Percentiles rank a stretch among this genome's conserved stretches.
phyloP scores from a whole-genome alignment of 768 basidiomycete genomes.

The Pisolithus albus region DNA sequence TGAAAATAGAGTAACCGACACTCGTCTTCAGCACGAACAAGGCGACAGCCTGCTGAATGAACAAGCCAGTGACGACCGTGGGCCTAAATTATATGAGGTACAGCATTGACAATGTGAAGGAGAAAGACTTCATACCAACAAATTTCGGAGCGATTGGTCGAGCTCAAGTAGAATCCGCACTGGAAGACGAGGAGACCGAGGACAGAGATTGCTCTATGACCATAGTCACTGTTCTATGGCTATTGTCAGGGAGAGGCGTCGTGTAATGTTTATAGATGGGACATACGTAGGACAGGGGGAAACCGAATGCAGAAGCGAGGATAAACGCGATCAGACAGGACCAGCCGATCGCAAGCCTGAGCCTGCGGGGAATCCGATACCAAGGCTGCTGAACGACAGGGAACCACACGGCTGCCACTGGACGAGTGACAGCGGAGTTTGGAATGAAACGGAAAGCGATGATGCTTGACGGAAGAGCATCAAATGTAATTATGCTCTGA shows the following conservation, averaged over 20 bases:
- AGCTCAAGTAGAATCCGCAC: conserved; percentile 61
- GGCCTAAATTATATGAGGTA: conserved; percentile 40
- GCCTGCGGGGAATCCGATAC: conserved; percentile 47
- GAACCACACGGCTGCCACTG: conserved; percentile 66
- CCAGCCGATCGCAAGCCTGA: conserved; percentile 67
- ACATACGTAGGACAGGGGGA: conserved; percentile 50
- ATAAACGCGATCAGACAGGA: conserved; percentile 67
- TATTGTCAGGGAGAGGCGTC: conserved; percentile 10
- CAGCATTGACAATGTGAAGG: background rate
- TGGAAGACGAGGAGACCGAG: conserved; percentile 79
- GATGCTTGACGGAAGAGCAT: conserved; percentile 33
- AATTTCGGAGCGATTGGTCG: conserved; percentile 53
- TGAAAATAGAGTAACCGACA: conserved; percentile 81
- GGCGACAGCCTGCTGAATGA: conserved; percentile 79
- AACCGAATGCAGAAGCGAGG: conserved; percentile 85
- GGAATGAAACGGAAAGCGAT: conserved; percentile 86
- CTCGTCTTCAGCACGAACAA: conserved; percentile 82
- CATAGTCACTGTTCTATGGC: conserved; percentile 56
- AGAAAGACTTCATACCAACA: conserved; percentile 51
- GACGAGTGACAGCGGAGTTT: conserved; percentile 58
- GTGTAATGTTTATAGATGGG: background rate
- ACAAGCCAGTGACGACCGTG: conserved; percentile 82
- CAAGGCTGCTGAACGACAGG: conserved; percentile 63
- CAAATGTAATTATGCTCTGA: background rate
- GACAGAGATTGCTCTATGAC: conserved; percentile 76